Conservation (phyloP, 345 rosid species). For the Chamaenerion angustifolium region DNA sequence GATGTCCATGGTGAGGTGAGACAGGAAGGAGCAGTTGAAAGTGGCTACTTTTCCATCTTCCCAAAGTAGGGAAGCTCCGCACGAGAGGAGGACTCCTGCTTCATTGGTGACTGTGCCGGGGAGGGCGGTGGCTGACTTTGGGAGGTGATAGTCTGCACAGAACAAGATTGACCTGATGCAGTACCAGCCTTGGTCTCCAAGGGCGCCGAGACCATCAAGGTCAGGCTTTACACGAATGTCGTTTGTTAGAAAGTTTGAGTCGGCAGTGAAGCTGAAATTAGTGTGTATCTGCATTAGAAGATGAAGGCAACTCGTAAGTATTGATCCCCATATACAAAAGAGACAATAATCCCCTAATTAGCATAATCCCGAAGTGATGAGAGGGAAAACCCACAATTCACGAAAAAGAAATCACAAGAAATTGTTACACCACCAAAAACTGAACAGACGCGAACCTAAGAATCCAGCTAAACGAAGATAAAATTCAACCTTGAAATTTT, state of each 20-base stretch:
- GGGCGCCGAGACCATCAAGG: constrained; percentile 72
- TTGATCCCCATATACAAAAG: too few relatives aligned
- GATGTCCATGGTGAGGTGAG: constrained; percentile 59
- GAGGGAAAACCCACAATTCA: too few relatives aligned
- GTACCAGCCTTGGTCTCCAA: constrained; percentile 94
- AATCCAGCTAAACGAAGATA: too few relatives aligned
- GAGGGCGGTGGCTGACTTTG: constrained; percentile 39
- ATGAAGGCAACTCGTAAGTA: not conserved
- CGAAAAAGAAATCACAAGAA: too few relatives aligned
- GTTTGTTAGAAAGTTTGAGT: constrained; percentile 36
- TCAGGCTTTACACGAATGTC: constrained; percentile 78
- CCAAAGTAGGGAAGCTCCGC: constrained; percentile 64
- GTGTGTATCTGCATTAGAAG: constrained; percentile 34
- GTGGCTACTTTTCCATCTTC: constrained; percentile 49
- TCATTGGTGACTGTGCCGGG: constrained; percentile 38
- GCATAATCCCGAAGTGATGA: too few relatives aligned
- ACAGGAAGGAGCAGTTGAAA: constrained; percentile 60
- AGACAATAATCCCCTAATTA: too few relatives aligned
- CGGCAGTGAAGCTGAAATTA: constrained; percentile 42
- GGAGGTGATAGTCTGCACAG: constrained; percentile 49
- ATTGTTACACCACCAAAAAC: too few relatives aligned
- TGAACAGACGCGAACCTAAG: too few relatives aligned
- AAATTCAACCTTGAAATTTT: too few relatives aligned
- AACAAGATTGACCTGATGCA: constrained; percentile 42
- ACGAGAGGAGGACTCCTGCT: constrained; percentile 47